phyloP scores from a whole-genome alignment of 495 filamentous ascomycete species.

The Gamarada debralockiae region DNA sequence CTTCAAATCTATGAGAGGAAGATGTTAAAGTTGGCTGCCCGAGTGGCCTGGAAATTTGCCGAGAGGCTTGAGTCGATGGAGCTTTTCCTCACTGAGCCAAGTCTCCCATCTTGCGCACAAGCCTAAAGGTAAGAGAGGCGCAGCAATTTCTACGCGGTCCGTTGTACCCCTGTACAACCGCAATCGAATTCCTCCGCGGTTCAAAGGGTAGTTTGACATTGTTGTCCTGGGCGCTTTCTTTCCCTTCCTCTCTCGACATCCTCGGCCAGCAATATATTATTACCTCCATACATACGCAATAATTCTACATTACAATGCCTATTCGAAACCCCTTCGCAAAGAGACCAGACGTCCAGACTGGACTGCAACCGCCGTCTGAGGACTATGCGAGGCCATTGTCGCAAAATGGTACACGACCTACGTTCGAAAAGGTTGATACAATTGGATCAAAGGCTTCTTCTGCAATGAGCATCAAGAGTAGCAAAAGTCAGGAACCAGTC shows the following conservation, averaged over 20 bases:
- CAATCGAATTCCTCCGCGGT: not conserved
- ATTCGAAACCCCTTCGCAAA: conserved; percentile 72
- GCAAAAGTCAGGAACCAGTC: conserved; percentile 53
- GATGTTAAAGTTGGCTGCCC: no score
- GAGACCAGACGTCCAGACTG: conserved; percentile 45
- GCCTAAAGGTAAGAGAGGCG: not conserved
- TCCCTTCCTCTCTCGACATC: no score
- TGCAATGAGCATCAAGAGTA: conserved; percentile 58
- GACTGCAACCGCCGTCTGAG: conserved; percentile 37
- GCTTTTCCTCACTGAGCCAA: not conserved
- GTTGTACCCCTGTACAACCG: not conserved
- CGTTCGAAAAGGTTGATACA: conserved; percentile 52
- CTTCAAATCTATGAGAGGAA: no score
- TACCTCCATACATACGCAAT: not conserved
- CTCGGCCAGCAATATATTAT: no score
- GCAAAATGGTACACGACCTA: conserved; percentile 36
- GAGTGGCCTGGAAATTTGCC: no score
- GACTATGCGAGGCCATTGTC: conserved; percentile 46
- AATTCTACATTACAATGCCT: conserved; percentile 48
- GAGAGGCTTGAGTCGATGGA: no score
- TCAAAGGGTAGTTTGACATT: no score
- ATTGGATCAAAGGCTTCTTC: conserved; percentile 52
- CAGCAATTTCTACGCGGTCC: no score
- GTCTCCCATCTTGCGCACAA: not conserved
- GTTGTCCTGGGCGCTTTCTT: no score